Evolutionary conservation across 2,329 filamentous ascomycete species (phyloP), one percentile per base, ranked within the genome.

Genomic region (Myriosclerotinia curreyana): DNA sequence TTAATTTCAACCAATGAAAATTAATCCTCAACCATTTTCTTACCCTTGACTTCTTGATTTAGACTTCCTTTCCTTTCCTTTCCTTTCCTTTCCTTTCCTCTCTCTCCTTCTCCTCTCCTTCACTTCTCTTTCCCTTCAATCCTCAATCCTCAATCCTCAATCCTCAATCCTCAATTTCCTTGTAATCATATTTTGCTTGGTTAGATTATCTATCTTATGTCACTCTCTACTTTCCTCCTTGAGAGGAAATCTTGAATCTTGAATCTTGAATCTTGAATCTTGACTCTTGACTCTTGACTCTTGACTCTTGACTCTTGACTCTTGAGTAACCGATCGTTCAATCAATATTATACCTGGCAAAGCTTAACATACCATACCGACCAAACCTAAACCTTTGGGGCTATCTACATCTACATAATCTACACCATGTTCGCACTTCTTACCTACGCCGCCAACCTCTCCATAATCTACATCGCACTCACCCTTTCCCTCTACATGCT

Each of bases 401-500:
- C 40, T 31, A 28, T 40, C 17, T n/a, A 2, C 34, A 9, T 25
- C 61, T 28, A 17, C 12, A 28, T 28, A 42, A 28, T 14, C 22
- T 11, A 28, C 53, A 64, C 9, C 20, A 74, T 74, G 73, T 70
- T 68, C 42, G 67, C 71, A 55, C 65, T 77, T 42, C 54, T 77
- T 54, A 69, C 68, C 61, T 76, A 75, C 68, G 64, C 73, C 62
- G 63, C 65, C 36, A 82, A 82, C 75, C 82, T 83, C 74, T 70
- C 82, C 67, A 75, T 76, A 66, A 81, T 79, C 71, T 87, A 86
- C 74, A 69, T 76, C 69, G 79, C 76, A 74, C 76, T 85, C 68
- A 80, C 79, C 66, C 51, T 82, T 69, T 75, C 76, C 73, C 82
- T 90, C 80, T 90, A 87, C 78, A 77, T 85, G 76, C 75, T 88